Conservation (phyloP, 257 asterid genomes). For the Mitragyna speciosa region DNA sequence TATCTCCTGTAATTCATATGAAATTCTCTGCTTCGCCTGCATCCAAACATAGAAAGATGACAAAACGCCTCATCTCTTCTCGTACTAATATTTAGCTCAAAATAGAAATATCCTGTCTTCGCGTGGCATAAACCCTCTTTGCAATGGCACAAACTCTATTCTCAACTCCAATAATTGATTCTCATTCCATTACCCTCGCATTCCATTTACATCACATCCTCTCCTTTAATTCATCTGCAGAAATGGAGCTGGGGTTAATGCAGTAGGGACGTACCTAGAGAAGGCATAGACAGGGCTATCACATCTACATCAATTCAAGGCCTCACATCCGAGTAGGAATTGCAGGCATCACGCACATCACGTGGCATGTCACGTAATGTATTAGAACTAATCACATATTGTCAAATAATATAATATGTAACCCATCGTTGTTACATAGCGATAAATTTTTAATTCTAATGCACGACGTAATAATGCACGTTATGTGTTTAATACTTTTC, state of each 20-base stretch:
- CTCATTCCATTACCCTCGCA: constrained; percentile 17
- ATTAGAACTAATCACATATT: too few relatives aligned
- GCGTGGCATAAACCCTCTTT: constrained; percentile 1
- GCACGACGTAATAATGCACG: too few relatives aligned
- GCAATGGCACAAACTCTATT: background rate
- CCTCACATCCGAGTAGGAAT: background rate
- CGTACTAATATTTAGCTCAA: background rate
- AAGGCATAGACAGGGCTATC: background rate
- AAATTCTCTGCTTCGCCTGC: background rate
- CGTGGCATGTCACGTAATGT: too few relatives aligned
- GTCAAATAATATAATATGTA: too few relatives aligned
- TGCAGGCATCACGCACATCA: too few relatives aligned
- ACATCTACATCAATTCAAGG: background rate
- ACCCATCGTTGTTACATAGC: too few relatives aligned
- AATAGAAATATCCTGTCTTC: constrained; percentile 16
- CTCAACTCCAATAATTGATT: constrained; percentile 26
- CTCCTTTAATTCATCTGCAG: background rate
- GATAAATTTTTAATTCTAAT: too few relatives aligned
- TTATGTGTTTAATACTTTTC: too few relatives aligned
- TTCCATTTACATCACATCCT: constrained; percentile 14
- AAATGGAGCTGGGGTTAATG: background rate
- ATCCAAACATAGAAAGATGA: background rate
- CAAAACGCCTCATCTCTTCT: constrained; percentile 8
- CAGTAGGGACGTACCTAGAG: background rate
- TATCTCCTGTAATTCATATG: background rate